phyloP scores from a whole-genome alignment of 2,329 filamentous ascomycete genomes.

The Aspergillus transmontanensis region DNA sequence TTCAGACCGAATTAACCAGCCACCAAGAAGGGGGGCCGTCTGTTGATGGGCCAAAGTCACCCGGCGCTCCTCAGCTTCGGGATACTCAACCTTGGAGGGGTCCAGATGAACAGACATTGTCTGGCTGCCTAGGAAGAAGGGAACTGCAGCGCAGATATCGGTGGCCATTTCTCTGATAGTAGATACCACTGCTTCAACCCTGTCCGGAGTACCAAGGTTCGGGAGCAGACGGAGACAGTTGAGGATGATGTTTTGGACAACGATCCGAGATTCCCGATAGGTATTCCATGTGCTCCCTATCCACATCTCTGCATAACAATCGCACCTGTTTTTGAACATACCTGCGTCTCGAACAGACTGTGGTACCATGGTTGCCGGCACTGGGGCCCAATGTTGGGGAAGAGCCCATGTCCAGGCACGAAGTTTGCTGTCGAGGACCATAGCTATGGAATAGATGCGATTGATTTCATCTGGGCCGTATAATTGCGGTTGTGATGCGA shows the following conservation, averaged over 20 bases:
- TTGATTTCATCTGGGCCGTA: conserved; percentile 12
- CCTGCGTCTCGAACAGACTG: conserved; percentile 30
- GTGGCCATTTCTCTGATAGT: conserved; percentile 23
- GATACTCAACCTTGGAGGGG: conserved; percentile 25
- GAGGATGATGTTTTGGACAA: conserved; percentile 31
- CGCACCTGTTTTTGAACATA: conserved; percentile 28
- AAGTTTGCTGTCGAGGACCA: conserved; percentile 24
- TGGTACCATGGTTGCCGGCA: conserved; percentile 26
- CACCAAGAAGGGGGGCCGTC: conserved; percentile 28
- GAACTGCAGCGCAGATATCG: conserved; percentile 32
- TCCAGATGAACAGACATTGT: conserved; percentile 25
- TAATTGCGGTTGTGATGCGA: conserved; percentile 4
- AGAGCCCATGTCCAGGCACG: conserved; percentile 27
- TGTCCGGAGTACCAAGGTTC: conserved; percentile 3
- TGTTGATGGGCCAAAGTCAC: conserved; percentile 23
- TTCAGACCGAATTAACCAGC: conserved; percentile 26
- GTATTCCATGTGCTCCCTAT: conserved; percentile 33
- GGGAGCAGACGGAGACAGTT: conserved; percentile 25
- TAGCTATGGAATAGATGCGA: conserved; percentile 23
- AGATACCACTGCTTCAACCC: conserved; percentile 4
- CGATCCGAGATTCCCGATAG: conserved; percentile 32
- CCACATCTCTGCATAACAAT: conserved; percentile 35
- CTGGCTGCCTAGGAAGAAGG: conserved; percentile 31
- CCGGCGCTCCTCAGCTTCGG: conserved; percentile 21
- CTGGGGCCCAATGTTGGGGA: conserved; percentile 27